Conservation (phyloP, 345 rosid species). For the Microthlaspi erraticum region DNA sequence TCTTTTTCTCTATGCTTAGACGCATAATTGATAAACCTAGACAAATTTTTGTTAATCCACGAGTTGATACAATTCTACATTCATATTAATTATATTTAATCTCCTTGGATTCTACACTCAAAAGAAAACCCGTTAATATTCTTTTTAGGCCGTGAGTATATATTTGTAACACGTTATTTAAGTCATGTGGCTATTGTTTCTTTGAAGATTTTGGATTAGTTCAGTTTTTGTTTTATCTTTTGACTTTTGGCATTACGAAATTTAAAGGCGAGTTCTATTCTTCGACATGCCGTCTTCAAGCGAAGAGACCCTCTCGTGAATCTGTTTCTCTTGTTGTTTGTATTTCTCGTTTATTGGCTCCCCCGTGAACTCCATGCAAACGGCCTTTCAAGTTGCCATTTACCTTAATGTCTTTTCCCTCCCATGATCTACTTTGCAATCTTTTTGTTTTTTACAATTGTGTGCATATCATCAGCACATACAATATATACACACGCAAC, state of each 20-base stretch:
- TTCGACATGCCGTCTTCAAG: slow-evolving; percentile 30
- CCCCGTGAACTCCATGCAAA: slow-evolving; percentile 43
- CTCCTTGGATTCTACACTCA: neutral
- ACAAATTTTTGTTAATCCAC: neutral
- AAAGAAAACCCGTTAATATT: neutral
- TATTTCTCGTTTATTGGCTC: neutral
- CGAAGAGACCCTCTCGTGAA: slow-evolving; percentile 35
- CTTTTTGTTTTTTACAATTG: neutral
- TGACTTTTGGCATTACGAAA: slow-evolving; percentile 34
- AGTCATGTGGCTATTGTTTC: slow-evolving; percentile 34
- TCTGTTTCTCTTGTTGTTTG: slow-evolving; percentile 21
- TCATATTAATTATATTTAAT: neutral
- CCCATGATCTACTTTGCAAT: neutral
- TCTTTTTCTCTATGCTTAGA: neutral
- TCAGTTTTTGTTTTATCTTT: slow-evolving; percentile 35
- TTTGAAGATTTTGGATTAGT: slow-evolving; percentile 29
- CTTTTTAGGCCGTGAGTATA: neutral
- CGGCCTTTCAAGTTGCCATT: neutral
- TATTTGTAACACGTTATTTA: neutral
- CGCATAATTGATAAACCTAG: neutral
- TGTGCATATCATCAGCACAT: neutral
- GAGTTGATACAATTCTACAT: neutral
- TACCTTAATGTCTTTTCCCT: slow-evolving; percentile 21
- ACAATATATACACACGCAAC: neutral
- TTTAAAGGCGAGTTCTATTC: slow-evolving; percentile 12